These are phyloP conservation scores for Martiniozyma asiatica DNA, from an alignment of 1,139 yeast genomes.

Conservation along the genomic window DNA sequence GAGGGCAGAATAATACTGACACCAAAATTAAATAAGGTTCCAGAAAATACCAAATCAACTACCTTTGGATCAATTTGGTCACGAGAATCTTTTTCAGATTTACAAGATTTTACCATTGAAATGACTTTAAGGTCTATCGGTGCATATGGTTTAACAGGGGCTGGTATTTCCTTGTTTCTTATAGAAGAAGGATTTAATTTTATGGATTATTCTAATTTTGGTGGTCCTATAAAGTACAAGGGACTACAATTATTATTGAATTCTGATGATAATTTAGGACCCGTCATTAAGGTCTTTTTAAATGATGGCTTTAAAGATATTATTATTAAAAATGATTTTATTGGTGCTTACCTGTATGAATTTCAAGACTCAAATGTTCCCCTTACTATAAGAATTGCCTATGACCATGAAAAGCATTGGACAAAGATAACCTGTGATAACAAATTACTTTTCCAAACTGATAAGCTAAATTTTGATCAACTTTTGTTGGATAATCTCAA, in stretches of 20 bases:
- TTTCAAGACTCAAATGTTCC: slow-evolving; percentile 64
- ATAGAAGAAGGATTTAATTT: slow-evolving; percentile 16
- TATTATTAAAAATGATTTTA: slow-evolving; percentile 17
- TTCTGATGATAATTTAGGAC: slow-evolving; percentile 22
- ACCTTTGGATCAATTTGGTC: slow-evolving; percentile 43
- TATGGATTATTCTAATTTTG: slow-evolving; percentile 22
- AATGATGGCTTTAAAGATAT: slow-evolving; percentile 40
- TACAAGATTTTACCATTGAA: slow-evolving; percentile 48
- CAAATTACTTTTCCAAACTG: slow-evolving; percentile 56
- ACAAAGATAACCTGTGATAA: slow-evolving; percentile 62
- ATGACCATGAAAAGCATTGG: slow-evolving; percentile 30
- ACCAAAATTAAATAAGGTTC: slow-evolving; percentile 24
- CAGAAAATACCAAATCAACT: slow-evolving; percentile 12
- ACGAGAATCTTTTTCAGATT: slow-evolving; percentile 14
- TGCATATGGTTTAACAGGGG: slow-evolving; percentile 28
- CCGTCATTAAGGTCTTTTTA: slow-evolving; percentile 43
- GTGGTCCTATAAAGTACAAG: slow-evolving; percentile 42
- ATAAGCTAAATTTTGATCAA: slow-evolving; percentile 31
- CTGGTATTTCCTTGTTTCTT: slow-evolving; percentile 45
- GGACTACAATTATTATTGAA: slow-evolving; percentile 39
- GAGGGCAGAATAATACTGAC: slow-evolving; percentile 35
- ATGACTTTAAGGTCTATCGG: slow-evolving; percentile 51
- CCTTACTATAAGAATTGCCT: slow-evolving; percentile 50
- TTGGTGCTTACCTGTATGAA: slow-evolving; percentile 21
- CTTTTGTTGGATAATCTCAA: slow-evolving; percentile 23